A percentile compares a stretch with the other conserved stretches of the same genome.
Conservation (phyloP, 192 early-diverging fungal genomes). For the Gryganskiella cystojenkinii region DNA sequence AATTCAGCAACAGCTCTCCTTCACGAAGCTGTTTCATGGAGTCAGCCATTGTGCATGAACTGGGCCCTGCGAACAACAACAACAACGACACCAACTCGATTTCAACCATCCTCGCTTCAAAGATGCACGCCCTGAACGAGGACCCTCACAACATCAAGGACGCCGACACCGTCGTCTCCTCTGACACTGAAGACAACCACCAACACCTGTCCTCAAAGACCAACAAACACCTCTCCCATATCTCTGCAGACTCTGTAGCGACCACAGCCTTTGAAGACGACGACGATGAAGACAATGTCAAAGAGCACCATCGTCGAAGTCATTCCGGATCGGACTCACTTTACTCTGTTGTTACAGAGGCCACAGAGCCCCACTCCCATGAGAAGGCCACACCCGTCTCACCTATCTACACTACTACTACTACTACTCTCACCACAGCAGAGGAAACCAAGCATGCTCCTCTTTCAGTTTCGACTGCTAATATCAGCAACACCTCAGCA, state of each 20-base stretch:
- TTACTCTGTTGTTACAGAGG: constrained; percentile 47
- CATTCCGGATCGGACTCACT: constrained; percentile 42
- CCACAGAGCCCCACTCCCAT: constrained; percentile 25
- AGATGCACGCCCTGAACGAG: constrained; percentile 11
- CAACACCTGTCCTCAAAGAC: neutral
- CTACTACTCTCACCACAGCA: neutral
- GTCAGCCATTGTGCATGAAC: neutral
- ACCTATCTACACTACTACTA: neutral
- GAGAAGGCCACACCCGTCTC: constrained; percentile 6
- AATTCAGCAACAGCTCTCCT: no score
- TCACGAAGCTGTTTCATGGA: neutral
- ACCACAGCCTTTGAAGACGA: constrained; percentile 50
- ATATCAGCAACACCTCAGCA: neutral
- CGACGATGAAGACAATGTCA: constrained; percentile 23
- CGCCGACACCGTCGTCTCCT: constrained; percentile 22
- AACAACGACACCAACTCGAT: constrained; percentile 4
- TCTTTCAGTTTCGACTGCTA: neutral
- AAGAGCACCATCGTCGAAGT: constrained; percentile 32
- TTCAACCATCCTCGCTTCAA: neutral
- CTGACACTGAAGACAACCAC: constrained; percentile 1
- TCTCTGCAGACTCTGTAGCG: constrained; percentile 43
- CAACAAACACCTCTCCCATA: constrained; percentile 39
- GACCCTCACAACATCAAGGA: constrained; percentile 5
- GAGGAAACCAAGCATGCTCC: neutral
- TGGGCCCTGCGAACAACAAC: no score